phyloP scores from a whole-genome alignment of 2,329 filamentous ascomycete species.

The Tolypocladium tundrense region DNA sequence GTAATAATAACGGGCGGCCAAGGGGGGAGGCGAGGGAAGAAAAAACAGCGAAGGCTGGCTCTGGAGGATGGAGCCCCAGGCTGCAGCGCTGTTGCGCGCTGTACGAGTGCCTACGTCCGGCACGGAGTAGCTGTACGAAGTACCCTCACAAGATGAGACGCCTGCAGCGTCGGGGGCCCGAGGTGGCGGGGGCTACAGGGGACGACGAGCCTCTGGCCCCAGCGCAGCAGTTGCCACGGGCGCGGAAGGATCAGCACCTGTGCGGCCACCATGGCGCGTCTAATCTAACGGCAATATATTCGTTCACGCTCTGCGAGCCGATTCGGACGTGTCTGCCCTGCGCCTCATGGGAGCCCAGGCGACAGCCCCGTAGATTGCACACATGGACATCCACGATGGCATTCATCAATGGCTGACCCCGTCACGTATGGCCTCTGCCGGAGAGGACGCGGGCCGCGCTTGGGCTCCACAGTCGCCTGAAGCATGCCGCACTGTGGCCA shows the following conservation, averaged over 20 bases:
- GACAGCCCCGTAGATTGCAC: no score
- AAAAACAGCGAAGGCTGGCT: neutral
- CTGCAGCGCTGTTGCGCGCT: neutral
- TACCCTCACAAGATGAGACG: neutral
- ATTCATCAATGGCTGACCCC: no score
- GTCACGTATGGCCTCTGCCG: neutral
- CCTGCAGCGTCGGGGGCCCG: neutral
- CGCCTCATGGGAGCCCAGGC: no score
- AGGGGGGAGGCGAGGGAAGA: neutral
- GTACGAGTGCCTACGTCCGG: neutral
- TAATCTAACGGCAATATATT: no score
- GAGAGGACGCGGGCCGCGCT: neutral
- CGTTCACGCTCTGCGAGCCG: no score
- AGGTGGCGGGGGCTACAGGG: neutral
- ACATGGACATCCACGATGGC: no score
- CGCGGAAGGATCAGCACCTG: neutral
- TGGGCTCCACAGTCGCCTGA: neutral
- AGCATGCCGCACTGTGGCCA: neutral
- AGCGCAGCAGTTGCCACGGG: neutral
- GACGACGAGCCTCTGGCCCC: no score
- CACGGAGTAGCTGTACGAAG: neutral
- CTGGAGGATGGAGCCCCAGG: neutral
- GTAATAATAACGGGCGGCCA: neutral
- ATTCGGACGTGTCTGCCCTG: no score
- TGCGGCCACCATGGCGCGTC: neutral